Evolutionary conservation across 108 stramenopile species (phyloP).

Genomic region (Parmales sp.): DNA sequence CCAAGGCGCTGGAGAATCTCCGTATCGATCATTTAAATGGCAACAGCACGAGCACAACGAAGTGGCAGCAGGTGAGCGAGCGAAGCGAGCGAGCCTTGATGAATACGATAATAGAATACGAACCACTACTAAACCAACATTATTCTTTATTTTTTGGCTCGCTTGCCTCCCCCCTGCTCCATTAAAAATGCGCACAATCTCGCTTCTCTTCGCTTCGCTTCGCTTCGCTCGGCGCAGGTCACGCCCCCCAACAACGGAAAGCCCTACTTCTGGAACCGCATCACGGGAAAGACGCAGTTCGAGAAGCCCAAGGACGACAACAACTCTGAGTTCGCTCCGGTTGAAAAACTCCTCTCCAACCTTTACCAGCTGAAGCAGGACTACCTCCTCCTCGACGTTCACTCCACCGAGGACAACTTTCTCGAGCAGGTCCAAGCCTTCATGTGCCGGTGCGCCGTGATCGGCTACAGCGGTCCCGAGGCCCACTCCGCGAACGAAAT

Average conservation of each 20-base stretch:
- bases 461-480: constrained; percentile 9
- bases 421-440: constrained; percentile 5
- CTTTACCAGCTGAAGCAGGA: constrained; percentile 2
- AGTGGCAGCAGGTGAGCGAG: constrained; percentile 1
- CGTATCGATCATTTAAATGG: background rate
- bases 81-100: too few species aligned
- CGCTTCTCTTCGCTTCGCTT: too few species aligned
- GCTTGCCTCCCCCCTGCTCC: too few species aligned
- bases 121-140: too few species aligned
- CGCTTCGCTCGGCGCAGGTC: too few species aligned
- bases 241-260: background rate
- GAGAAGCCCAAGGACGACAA: constrained; percentile 1
- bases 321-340: too few species aligned
- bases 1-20: background rate
- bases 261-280: constrained; percentile 10
- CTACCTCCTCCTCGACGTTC: background rate
- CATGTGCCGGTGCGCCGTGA: constrained; percentile 1
- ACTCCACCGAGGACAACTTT: background rate
- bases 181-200: too few species aligned
- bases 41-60: too few species aligned
- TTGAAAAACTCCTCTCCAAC: background rate
- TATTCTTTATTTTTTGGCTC: too few species aligned
- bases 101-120: too few species aligned
- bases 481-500: background rate
- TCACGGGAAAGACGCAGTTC: constrained; percentile 9